Evolutionary conservation across 208 protist species (phyloP).

Genomic region (Leishmania major): DNA sequence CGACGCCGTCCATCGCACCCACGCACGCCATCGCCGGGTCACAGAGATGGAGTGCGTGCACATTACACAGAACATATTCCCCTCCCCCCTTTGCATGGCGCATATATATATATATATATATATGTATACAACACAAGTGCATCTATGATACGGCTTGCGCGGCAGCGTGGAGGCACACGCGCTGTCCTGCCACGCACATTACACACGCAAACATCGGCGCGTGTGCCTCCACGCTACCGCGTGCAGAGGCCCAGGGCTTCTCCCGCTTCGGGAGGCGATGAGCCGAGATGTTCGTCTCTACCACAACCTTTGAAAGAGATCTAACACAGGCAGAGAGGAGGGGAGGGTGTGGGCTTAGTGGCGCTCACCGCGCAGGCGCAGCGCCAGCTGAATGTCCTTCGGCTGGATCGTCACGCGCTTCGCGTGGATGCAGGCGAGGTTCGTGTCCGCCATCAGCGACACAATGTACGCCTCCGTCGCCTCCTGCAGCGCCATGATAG

Average conservation of each 20-base stretch:
- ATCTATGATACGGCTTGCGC: conserved; percentile 13
- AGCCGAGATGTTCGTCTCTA: no score
- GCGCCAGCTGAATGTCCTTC: conserved; percentile 74
- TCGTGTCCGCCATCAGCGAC: conserved; percentile 92
- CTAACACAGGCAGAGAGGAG: conserved; percentile 7
- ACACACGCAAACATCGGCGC: no score
- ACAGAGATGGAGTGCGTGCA: not conserved
- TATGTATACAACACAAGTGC: conserved; percentile 12
- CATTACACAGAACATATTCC: no score
- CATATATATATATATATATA: conserved; percentile 12
- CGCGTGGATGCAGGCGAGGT: conserved; percentile 89
- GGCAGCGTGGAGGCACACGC: not conserved
- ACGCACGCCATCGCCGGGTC: not conserved
- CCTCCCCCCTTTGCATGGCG: no score
- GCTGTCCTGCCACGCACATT: no score
- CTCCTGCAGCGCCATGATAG: conserved; percentile 89
- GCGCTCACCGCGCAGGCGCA: conserved; percentile 67
- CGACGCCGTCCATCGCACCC: not conserved
- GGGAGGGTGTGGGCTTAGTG: conserved; percentile 25
- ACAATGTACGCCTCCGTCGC: conserved; percentile 93
- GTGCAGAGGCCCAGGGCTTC: no score
- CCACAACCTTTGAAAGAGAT: no score
- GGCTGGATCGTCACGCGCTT: conserved; percentile 87
- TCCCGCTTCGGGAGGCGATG: no score
- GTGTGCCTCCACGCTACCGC: no score